phyloP scores from a whole-genome alignment of 2,329 filamentous ascomycete species.

The Albifimbria verrucaria region DNA sequence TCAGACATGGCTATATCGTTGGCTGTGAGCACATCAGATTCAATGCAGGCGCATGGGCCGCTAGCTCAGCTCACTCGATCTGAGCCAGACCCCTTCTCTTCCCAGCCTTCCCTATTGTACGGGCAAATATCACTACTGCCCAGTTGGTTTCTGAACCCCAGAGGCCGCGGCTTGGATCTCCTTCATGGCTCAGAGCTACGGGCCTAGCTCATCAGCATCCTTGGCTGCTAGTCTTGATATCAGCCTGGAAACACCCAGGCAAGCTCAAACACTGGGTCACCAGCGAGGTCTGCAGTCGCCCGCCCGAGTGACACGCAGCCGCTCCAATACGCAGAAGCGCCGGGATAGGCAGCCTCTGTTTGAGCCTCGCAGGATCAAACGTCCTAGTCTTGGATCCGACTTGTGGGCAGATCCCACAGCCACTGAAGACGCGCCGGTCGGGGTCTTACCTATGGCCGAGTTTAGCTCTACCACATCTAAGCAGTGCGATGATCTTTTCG shows the following conservation, averaged over 20 bases:
- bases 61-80: conserved; percentile 57
- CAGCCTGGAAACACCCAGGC: conserved; percentile 31
- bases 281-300: conserved; percentile 52
- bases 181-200: conserved; percentile 57
- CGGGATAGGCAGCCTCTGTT: conserved; percentile 43
- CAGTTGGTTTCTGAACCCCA: conserved; percentile 17
- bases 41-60: conserved; percentile 61
- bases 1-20: conserved; percentile 63
- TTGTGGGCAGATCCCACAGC: conserved; percentile 46
- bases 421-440: conserved; percentile 15
- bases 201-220: conserved; percentile 55
- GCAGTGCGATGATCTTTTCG: conserved; percentile 34
- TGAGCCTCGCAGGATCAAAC: conserved; percentile 47
- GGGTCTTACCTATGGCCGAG: conserved; percentile 18
- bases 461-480: conserved; percentile 31
- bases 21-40: conserved; percentile 59
- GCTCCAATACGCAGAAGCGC: conserved; percentile 53
- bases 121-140: conserved; percentile 6
- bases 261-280: conserved; percentile 47
- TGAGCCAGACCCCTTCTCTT: conserved; percentile 14
- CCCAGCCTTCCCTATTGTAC: conserved; percentile 17
- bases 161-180: conserved; percentile 46
- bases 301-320: conserved; percentile 46
- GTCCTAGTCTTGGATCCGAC: conserved; percentile 53
- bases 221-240: conserved; percentile 35